These are phyloP conservation scores for Collariella sp. DNA, from an alignment of 495 filamentous ascomycete genomes.

Conservation along the genomic window DNA sequence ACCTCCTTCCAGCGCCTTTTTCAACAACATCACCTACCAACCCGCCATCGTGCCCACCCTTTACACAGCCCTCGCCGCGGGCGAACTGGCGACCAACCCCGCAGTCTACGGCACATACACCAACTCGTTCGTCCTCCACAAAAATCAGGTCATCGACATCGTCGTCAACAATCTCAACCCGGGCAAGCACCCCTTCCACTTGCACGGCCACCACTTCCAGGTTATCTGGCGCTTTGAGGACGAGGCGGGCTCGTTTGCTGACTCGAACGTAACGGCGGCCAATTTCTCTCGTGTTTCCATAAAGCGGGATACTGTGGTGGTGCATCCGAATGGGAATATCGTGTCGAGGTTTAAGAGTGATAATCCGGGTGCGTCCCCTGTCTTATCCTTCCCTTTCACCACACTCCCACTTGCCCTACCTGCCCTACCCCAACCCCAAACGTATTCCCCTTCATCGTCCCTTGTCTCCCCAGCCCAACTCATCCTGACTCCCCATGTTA, in stretches of 20 bases:
- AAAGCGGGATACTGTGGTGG: conserved; percentile 48
- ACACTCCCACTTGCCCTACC: too few relatives aligned
- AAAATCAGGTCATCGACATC: conserved; percentile 64
- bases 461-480: too few relatives aligned
- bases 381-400: too few relatives aligned
- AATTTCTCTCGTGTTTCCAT: conserved; percentile 39
- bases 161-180: conserved; percentile 70
- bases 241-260: conserved; percentile 36
- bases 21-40: conserved; percentile 73
- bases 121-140: conserved; percentile 57
- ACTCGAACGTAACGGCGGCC: conserved; percentile 34
- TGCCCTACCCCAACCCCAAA: too few relatives aligned
- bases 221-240: conserved; percentile 40
- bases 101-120: conserved; percentile 66
- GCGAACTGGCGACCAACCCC: conserved; percentile 52
- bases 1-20: conserved; percentile 54
- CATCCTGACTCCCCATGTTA: background rate
- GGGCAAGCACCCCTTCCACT: conserved; percentile 75
- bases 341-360: conserved; percentile 60
- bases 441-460: background rate
- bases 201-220: conserved; percentile 82
- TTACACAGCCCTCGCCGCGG: conserved; percentile 63
- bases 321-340: conserved; percentile 48
- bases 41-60: conserved; percentile 69
- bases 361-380: conserved; percentile 50